These are phyloP conservation scores for Suillus lakei DNA, from an alignment of 768 basidiomycete genomes.

Conservation along the genomic window DNA sequence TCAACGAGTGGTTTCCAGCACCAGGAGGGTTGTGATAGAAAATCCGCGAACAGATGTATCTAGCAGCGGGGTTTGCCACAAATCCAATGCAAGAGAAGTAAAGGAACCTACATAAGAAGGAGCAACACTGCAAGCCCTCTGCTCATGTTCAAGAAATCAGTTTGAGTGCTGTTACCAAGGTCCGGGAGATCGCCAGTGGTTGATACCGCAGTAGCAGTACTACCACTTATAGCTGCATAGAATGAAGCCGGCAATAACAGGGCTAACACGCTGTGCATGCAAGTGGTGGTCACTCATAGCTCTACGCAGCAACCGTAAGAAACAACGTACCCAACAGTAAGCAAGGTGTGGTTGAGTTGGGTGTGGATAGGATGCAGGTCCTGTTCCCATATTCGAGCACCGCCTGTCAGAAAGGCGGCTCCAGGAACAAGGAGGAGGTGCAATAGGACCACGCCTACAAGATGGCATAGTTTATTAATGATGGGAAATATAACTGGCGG, in stretches of 20 bases:
- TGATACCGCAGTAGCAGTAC: slow-evolving; percentile 25
- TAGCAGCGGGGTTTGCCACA: slow-evolving; percentile 25
- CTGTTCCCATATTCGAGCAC: slow-evolving; percentile 69
- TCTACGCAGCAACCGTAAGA: neutral
- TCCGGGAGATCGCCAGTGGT: slow-evolving; percentile 13
- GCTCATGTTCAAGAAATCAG: slow-evolving; percentile 61
- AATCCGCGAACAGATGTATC: slow-evolving; percentile 70
- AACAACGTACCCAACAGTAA: slow-evolving; percentile 64
- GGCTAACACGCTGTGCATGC: slow-evolving; percentile 56
- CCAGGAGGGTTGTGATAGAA: slow-evolving; percentile 77
- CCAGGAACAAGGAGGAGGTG: slow-evolving; percentile 77
- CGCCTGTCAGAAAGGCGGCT: slow-evolving; percentile 71
- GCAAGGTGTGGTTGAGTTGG: slow-evolving; percentile 69
- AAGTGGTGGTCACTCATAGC: neutral
- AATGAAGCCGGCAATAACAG: slow-evolving; percentile 70
- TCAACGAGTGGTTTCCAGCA: slow-evolving; percentile 48
- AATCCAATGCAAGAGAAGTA: neutral
- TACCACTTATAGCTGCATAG: slow-evolving; percentile 60
- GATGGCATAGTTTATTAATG: neutral
- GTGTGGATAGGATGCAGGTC: slow-evolving; percentile 67
- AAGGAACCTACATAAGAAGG: slow-evolving; percentile 53
- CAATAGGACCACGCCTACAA: slow-evolving; percentile 68
- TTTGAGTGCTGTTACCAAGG: slow-evolving; percentile 51
- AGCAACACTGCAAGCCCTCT: slow-evolving; percentile 68
- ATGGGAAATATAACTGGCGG: neutral